Conservation (phyloP, 83 land plant species). For the Diphasiastrum complanatum region DNA sequence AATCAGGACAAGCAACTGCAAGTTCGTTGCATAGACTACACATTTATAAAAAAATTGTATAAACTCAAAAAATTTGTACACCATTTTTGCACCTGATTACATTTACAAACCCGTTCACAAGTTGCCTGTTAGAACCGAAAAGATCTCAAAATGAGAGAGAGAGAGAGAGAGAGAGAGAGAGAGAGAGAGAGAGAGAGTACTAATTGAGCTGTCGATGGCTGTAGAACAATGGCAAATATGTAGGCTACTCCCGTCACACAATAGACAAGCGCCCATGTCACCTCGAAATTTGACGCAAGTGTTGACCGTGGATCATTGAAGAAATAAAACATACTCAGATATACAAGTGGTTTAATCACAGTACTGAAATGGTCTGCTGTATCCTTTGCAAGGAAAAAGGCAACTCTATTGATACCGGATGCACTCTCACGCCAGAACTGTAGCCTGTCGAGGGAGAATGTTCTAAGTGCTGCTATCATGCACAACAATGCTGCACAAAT, state of each 20-base stretch:
- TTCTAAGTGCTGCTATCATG: slow-evolving; percentile 88
- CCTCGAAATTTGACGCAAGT: slow-evolving; percentile 58
- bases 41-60: too few species aligned
- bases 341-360: slow-evolving; percentile 75
- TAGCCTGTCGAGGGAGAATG: slow-evolving; percentile 84
- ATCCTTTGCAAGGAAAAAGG: slow-evolving; percentile 89
- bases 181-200: too few species aligned
- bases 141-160: neutral
- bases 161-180: neutral
- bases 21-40: too few species aligned
- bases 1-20: too few species aligned
- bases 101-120: too few species aligned
- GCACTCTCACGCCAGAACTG: slow-evolving; percentile 97
- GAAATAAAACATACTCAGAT: slow-evolving; percentile 96
- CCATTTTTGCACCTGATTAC: too few species aligned
- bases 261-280: slow-evolving; percentile 71
- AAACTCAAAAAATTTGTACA: too few species aligned
- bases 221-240: slow-evolving; percentile 63
- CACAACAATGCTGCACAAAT: slow-evolving; percentile 75
- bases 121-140: too few species aligned
- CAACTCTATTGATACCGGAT: slow-evolving; percentile 89
- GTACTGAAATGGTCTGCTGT: slow-evolving; percentile 80
- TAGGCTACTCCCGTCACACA: slow-evolving; percentile 93
- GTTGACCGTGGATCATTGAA: slow-evolving; percentile 88
- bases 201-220: slow-evolving; percentile 87